Conservation (phyloP, 2,329 filamentous ascomycete species). For the Sclerotinia trifoliorum region DNA sequence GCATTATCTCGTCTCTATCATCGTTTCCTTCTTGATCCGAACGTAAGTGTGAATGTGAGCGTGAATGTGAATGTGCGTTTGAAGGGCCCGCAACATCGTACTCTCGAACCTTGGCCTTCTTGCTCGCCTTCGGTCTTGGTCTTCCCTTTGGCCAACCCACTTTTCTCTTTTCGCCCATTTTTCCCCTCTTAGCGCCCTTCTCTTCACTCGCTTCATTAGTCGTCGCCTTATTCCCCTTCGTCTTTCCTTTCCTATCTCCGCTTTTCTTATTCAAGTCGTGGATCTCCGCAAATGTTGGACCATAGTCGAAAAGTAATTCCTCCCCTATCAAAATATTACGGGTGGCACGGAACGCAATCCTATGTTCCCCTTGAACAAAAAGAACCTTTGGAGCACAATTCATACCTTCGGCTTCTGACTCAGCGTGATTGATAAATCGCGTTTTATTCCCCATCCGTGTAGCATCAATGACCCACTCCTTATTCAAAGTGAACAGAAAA, state of each 20-base stretch:
- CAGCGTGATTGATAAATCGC: slow-evolving; percentile 79
- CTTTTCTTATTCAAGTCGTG: slow-evolving; percentile 50
- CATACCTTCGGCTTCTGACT: slow-evolving; percentile 55
- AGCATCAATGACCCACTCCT: slow-evolving; percentile 59
- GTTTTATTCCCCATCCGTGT: slow-evolving; percentile 77
- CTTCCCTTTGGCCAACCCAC: slow-evolving; percentile 18
- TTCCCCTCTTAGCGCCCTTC: slow-evolving; percentile 23
- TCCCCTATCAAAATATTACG: slow-evolving; percentile 68
- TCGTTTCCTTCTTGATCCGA: not conserved
- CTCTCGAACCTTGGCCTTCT: slow-evolving; percentile 17
- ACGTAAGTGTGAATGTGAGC: not conserved
- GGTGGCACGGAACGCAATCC: slow-evolving; percentile 71
- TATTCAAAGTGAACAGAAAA: slow-evolving; percentile 54
- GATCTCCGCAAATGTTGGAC: slow-evolving; percentile 62
- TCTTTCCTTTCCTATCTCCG: not conserved
- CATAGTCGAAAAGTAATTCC: slow-evolving; percentile 81
- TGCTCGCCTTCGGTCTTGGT: slow-evolving; percentile 23
- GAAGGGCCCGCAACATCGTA: slow-evolving; percentile 3
- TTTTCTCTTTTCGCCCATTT: not conserved
- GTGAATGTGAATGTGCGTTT: not conserved
- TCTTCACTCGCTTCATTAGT: slow-evolving; percentile 30
- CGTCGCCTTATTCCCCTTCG: slow-evolving; percentile 28
- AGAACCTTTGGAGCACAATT: slow-evolving; percentile 68
- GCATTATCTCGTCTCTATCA: slow-evolving; percentile 9
- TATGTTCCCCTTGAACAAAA: slow-evolving; percentile 72